Conservation (phyloP, 2,329 filamentous ascomycete species). For the Colletotrichum euphorbiae region DNA sequence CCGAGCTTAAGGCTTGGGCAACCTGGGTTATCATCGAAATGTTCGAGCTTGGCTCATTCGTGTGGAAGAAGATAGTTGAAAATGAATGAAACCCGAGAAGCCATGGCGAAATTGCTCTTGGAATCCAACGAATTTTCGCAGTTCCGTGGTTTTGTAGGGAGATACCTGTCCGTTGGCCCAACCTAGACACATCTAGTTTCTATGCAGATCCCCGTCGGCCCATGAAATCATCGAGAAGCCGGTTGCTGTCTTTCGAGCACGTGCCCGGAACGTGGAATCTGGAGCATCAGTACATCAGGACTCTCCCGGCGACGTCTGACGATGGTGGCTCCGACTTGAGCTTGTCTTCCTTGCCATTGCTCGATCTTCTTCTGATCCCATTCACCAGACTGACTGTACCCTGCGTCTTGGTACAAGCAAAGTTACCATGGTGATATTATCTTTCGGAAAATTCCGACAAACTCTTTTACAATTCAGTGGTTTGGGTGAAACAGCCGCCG, state of each 20-base stretch:
- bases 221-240: neutral
- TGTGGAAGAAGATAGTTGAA: neutral
- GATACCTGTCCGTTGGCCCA: neutral
- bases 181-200: neutral
- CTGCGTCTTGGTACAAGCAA: neutral
- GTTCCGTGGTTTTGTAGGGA: neutral
- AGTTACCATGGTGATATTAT: neutral
- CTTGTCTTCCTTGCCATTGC: neutral
- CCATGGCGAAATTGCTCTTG: neutral
- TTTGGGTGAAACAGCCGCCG: neutral
- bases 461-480: neutral
- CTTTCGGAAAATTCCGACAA: neutral
- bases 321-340: neutral
- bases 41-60: neutral
- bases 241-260: neutral
- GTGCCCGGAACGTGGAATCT: neutral
- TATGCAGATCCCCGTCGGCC: neutral
- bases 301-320: neutral
- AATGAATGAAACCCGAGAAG: neutral
- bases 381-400: neutral
- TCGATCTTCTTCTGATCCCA: neutral
- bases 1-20: neutral
- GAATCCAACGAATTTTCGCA: neutral
- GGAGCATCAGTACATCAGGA: neutral
- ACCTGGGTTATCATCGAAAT: neutral